Conservation (phyloP, 2,329 filamentous ascomycete genomes). For the Daldinia sp. region DNA sequence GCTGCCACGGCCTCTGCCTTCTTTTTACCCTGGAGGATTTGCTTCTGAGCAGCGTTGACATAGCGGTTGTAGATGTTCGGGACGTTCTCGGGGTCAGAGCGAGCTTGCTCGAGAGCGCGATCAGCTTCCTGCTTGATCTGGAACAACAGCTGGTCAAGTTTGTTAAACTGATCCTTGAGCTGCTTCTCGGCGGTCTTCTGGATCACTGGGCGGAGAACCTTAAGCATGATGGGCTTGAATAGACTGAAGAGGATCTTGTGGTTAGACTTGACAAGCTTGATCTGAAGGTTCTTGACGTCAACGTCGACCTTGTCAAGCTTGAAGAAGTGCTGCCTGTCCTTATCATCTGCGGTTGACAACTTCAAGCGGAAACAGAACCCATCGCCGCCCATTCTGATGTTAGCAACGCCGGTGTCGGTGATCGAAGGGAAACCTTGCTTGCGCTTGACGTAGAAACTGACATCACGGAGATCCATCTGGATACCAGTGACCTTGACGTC, state of each 20-base stretch:
- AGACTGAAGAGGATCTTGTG: constrained; percentile 91
- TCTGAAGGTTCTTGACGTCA: constrained; percentile 81
- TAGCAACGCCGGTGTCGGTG: constrained; percentile 87
- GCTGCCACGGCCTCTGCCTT: constrained; percentile 73
- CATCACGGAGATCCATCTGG: constrained; percentile 91
- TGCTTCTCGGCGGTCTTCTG: constrained; percentile 91
- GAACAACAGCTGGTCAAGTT: constrained; percentile 79
- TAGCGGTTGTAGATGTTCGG: constrained; percentile 92
- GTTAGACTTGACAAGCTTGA: constrained; percentile 94
- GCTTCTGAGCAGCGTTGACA: constrained; percentile 78
- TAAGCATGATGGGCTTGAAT: constrained; percentile 88
- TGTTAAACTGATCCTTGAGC: constrained; percentile 83
- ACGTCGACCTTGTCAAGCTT: constrained; percentile 92
- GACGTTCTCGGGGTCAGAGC: constrained; percentile 76
- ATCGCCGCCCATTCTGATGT: constrained; percentile 86
- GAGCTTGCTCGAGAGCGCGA: constrained; percentile 73
- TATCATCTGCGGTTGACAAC: constrained; percentile 81
- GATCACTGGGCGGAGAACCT: constrained; percentile 83
- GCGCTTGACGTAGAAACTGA: constrained; percentile 94
- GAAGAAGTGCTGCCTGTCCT: constrained; percentile 86
- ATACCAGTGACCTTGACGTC: constrained; percentile 89
- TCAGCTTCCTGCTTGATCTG: constrained; percentile 87
- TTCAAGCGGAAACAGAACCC: constrained; percentile 94
- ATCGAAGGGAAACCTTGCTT: constrained; percentile 93
- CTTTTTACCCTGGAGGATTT: constrained; percentile 80